phyloP scores from a whole-genome alignment of 1,284 basidiomycete genomes.

The Rugosomyces carneus region DNA sequence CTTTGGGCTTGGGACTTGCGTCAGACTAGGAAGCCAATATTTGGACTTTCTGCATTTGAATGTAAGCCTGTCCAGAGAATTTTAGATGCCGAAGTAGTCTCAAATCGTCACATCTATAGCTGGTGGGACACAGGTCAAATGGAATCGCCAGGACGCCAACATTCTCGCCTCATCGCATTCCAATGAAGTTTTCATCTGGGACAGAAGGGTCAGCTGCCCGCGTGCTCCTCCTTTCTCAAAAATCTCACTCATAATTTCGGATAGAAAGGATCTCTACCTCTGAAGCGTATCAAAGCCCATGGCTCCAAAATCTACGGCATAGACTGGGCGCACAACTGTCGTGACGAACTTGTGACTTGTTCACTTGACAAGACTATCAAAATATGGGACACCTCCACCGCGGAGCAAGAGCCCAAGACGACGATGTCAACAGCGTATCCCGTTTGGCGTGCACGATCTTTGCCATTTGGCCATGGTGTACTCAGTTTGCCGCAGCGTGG shows the following conservation, averaged over 20 bases:
- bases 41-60: conserved; percentile 75
- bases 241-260: neutral
- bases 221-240: neutral
- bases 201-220: conserved; percentile 56
- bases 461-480: conserved; percentile 91
- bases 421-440: conserved; percentile 80
- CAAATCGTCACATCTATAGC: conserved; percentile 36
- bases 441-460: conserved; percentile 88
- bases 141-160: conserved; percentile 84
- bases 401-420: conserved; percentile 34
- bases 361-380: conserved; percentile 92
- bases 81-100: neutral
- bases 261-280: conserved; percentile 85
- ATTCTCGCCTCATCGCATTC: conserved; percentile 85
- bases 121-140: conserved; percentile 92
- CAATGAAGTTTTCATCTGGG: conserved; percentile 83
- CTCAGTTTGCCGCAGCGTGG: conserved; percentile 89
- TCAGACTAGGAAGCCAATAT: conserved; percentile 54
- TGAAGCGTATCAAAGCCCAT: conserved; percentile 75
- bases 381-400: conserved; percentile 58
- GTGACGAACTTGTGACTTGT: conserved; percentile 84
- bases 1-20: conserved; percentile 87
- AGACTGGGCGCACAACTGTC: conserved; percentile 79
- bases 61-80: conserved; percentile 34
- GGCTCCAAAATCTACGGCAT: conserved; percentile 90